Base-by-base conservation (phyloP, 148 eudicot genomes). In the Cornus florida region DNA sequence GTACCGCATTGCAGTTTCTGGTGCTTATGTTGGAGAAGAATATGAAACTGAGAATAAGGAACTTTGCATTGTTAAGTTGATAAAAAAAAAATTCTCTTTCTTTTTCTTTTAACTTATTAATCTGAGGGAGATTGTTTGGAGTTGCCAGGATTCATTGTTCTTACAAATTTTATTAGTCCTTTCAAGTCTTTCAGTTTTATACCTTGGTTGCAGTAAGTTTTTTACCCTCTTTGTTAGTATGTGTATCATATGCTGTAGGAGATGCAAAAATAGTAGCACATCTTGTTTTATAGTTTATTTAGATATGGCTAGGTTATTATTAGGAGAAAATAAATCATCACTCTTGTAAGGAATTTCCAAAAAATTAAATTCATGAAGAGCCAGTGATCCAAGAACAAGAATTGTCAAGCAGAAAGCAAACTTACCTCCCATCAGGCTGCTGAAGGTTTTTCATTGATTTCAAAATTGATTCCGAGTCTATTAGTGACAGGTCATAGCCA, bases 371-470 rank as follows among this genome's bases (percentile, higher is more conserved):
- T 53, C 19, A 16, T 7, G 23, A 69, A 19, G 17, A 69, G 2
- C 48, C 17, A 38, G 48, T 14, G 72, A 75, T 13, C 53, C 35
- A 72, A 53, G 46, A 75, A 50, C 13, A 56, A 46, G 10, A 69
- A 62, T 13, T 24, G 38, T 28, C 69, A n/a, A 41, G 69, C 76
- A 77, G 65, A 48, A 72, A 16, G 62, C 67, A 69, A 79, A 31
- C 53, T 50, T 86, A 95, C 97, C 99, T 90, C 79, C 99, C 99
- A 85, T 93, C 92, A 78, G 82, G 83, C 74, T 86, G 97, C 76
- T 93, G 99, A 72, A 95, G 97, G 41, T 86, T 91, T 87, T 80
- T 91, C 92, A 95, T 91, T 70, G 98, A 91, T 74, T 81, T 88
- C 82, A 85, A 76, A 33, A 95, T 90, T 39, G 84, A 68, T 66